Evolutionary conservation across 441 rosid genomes (phyloP).

Genomic region (Pelargonium myrrhifolium): DNA sequence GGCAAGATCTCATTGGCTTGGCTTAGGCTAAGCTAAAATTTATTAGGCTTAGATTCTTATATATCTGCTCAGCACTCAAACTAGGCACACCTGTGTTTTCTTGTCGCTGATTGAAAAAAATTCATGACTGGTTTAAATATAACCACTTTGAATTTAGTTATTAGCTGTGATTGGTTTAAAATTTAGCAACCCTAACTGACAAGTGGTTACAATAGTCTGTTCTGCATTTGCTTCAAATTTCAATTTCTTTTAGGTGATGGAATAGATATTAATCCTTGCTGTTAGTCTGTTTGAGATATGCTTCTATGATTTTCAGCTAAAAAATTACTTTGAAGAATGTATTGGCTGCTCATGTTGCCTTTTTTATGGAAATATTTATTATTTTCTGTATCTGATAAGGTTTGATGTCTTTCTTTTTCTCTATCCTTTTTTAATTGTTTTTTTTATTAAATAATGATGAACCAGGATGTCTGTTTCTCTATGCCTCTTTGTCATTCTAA

Average conservation of each 20-base stretch:
- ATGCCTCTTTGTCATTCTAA: constrained; percentile 92
- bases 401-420: constrained; percentile 15
- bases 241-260: not conserved
- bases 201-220: not conserved
- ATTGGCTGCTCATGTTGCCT: not conserved
- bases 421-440: constrained; percentile 3
- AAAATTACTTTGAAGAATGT: not conserved
- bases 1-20: no score
- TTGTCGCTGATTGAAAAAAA: no score
- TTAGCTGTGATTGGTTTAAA: not conserved
- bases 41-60: no score
- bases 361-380: not conserved
- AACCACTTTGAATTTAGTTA: not conserved
- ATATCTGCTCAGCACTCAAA: no score
- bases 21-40: no score
- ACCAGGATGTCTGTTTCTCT: constrained; percentile 67
- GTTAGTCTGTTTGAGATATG: not conserved
- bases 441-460: constrained; percentile 11
- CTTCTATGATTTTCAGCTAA: not conserved
- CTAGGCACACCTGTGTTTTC: no score
- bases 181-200: not conserved
- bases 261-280: not conserved
- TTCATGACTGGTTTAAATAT: not conserved
- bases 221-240: not conserved
- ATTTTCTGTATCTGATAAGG: not conserved